phyloP scores from a whole-genome alignment of 2,329 filamentous ascomycete genomes.

The Alternaria dauci region DNA sequence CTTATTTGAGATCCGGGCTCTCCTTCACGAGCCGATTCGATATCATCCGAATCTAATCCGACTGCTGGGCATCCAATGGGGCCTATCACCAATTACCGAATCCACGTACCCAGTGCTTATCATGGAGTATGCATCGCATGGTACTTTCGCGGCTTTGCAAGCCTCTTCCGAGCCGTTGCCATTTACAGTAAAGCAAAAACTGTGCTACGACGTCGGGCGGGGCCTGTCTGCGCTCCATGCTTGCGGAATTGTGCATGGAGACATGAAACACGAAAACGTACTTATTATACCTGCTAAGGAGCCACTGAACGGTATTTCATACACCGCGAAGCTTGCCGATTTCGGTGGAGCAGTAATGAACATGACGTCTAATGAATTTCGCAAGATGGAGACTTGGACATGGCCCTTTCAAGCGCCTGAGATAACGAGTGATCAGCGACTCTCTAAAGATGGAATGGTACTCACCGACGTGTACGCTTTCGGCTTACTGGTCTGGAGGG shows the following conservation, averaged over 20 bases:
- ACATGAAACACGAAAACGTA: constrained; percentile 25
- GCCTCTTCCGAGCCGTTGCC: constrained; percentile 5
- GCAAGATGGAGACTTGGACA: not conserved
- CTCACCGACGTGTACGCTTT: constrained; percentile 22
- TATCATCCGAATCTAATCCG: not conserved
- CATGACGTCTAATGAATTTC: constrained; percentile 1
- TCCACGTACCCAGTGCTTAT: constrained; percentile 14
- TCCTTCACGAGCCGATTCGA: not conserved
- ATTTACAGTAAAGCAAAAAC: constrained; percentile 15
- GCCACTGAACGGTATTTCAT: not conserved
- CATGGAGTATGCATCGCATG: constrained; percentile 19
- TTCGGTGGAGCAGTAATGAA: constrained; percentile 21
- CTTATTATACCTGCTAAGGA: constrained; percentile 10
- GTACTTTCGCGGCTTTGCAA: constrained; percentile 15
- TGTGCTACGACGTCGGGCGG: constrained; percentile 19
- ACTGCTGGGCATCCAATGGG: constrained; percentile 13
- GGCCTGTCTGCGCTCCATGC: constrained; percentile 17
- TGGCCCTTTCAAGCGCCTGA: constrained; percentile 20
- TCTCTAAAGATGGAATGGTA: constrained; percentile 4
- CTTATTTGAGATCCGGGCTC: not conserved
- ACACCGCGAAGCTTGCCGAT: not conserved
- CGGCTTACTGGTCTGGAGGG: constrained; percentile 17
- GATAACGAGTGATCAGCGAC: not conserved
- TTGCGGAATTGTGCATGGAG: constrained; percentile 20
- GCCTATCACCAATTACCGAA: constrained; percentile 6